phyloP scores from a whole-genome alignment of 257 asterid genomes.

The Ballota nigra region DNA sequence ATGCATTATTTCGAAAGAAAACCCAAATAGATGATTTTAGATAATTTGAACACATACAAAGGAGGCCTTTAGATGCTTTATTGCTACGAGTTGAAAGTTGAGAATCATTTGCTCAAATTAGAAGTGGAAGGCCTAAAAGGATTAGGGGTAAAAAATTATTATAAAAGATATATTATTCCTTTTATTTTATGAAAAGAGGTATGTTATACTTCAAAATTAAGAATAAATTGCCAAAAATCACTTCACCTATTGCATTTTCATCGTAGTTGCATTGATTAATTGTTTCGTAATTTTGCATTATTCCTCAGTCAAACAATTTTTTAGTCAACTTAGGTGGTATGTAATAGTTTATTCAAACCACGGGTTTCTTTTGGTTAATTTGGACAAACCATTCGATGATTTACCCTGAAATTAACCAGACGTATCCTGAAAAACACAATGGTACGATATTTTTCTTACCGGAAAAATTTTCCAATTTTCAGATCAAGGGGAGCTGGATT shows the following conservation, averaged over 20 bases:
- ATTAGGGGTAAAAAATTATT: neutral
- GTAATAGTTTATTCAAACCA: too few species aligned
- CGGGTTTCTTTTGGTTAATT: too few species aligned
- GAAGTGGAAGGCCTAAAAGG: neutral
- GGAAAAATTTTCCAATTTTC: conserved; percentile 4
- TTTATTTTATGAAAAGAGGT: too few species aligned
- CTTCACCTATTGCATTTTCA: neutral
- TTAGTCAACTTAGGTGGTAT: neutral
- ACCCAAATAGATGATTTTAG: neutral
- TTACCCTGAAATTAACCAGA: neutral
- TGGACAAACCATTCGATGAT: neutral
- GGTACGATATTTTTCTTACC: neutral
- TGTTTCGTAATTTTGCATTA: too few species aligned
- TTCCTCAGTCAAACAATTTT: neutral
- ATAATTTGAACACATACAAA: neutral
- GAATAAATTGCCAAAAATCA: neutral
- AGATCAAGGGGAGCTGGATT: conserved; percentile 97
- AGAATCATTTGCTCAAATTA: neutral
- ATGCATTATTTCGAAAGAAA: neutral
- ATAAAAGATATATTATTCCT: neutral
- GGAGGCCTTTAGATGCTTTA: neutral
- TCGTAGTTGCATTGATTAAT: too few species aligned
- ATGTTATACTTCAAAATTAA: too few species aligned
- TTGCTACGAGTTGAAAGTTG: neutral
- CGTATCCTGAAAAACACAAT: neutral